These are phyloP conservation scores for Penicillium sp. DNA, from an alignment of 2,329 filamentous ascomycete species.

Conservation along the genomic window DNA sequence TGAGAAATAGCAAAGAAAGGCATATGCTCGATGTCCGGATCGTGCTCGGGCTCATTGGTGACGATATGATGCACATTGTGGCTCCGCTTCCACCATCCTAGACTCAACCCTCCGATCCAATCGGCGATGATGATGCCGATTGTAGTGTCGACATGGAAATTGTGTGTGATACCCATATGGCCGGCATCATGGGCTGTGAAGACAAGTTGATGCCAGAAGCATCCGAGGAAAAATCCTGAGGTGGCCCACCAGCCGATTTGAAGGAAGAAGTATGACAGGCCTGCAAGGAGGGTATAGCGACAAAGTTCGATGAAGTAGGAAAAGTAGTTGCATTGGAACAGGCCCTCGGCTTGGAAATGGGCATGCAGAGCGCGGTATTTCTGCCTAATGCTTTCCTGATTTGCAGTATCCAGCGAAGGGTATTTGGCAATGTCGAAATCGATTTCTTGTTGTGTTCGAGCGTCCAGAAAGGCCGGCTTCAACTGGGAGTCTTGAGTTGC, in stretches of 20 bases:
- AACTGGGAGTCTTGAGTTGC: constrained; percentile 29
- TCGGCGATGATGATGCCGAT: constrained; percentile 90
- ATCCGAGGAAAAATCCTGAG: constrained; percentile 73
- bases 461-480: constrained; percentile 65
- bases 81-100: constrained; percentile 96
- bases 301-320: constrained; percentile 72
- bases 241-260: constrained; percentile 63
- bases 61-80: constrained; percentile 98
- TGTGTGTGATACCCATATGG: constrained; percentile 95
- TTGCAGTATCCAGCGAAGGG: constrained; percentile 69
- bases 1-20: constrained; percentile 87
- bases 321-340: constrained; percentile 81
- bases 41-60: constrained; percentile 91
- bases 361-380: constrained; percentile 80
- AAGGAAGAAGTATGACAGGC: constrained; percentile 60
- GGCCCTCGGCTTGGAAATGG: constrained; percentile 67
- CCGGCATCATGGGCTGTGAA: constrained; percentile 94
- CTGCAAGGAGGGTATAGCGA: constrained; percentile 69
- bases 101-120: constrained; percentile 80
- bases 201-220: constrained; percentile 90
- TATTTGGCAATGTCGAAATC: constrained; percentile 76
- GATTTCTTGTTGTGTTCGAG: constrained; percentile 71
- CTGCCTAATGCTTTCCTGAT: constrained; percentile 70
- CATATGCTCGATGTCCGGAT: constrained; percentile 90
- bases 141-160: constrained; percentile 75